Conservation (phyloP, 257 asterid genomes). For the Osmanthus fragrans region DNA sequence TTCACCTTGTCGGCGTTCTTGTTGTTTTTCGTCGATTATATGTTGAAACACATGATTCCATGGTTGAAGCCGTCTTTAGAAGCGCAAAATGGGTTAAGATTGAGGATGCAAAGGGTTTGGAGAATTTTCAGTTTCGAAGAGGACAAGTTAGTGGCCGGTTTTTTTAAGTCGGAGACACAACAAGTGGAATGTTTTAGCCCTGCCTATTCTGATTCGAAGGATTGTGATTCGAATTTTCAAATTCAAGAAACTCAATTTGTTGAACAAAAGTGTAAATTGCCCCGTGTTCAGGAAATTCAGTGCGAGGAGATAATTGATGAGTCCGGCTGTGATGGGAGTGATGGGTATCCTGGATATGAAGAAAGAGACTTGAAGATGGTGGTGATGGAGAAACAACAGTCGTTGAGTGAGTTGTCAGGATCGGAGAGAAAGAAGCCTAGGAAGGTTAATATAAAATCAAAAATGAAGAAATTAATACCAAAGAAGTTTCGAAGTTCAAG, state of each 20-base stretch:
- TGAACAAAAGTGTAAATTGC: conserved; percentile 8
- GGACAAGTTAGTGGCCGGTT: conserved; percentile 13
- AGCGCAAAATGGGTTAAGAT: conserved; percentile 16
- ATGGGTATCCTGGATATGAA: conserved; percentile 7
- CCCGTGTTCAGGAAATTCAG: conserved; percentile 29
- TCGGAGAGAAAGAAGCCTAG: conserved; percentile 37
- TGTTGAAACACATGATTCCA: conserved; percentile 25
- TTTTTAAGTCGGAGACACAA: neutral
- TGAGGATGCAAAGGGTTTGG: neutral
- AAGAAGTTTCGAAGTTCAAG: conserved; percentile 37
- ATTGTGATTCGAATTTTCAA: conserved; percentile 1
- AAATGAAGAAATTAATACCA: conserved; percentile 53
- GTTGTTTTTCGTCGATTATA: conserved; percentile 54
- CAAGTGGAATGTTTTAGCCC: conserved; percentile 6
- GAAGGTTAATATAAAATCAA: conserved; percentile 49
- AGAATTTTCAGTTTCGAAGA: conserved; percentile 18
- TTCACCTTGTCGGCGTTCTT: conserved; percentile 67
- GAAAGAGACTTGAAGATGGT: conserved; percentile 29
- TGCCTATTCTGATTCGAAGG: conserved; percentile 10
- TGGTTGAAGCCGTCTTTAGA: conserved; percentile 30
- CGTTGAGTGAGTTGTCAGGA: conserved; percentile 21
- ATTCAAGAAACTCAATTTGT: conserved; percentile 28
- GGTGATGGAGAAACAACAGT: conserved; percentile 35
- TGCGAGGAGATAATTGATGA: conserved; percentile 24
- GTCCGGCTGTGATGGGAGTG: conserved; percentile 8